These are phyloP conservation scores for Chrysopogon serrulatus DNA, from an alignment of 176 grass and related monocot genomes.

Conservation along the genomic window DNA sequence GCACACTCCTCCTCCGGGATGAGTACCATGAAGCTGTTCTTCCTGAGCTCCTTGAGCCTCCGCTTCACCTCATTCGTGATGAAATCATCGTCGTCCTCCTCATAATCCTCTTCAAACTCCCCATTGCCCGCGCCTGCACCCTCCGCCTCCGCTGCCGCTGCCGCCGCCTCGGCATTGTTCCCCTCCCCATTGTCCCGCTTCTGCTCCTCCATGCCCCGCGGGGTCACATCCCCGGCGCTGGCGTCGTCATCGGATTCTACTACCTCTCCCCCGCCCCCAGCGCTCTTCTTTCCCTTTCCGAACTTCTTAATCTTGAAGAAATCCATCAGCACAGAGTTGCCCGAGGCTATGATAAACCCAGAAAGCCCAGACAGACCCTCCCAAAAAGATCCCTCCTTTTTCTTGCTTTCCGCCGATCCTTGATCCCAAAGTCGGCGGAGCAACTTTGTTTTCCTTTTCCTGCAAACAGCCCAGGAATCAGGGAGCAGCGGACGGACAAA, in stretches of 20 bases:
- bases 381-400: not conserved
- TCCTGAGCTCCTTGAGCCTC: slow-evolving; percentile 85
- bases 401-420: not conserved
- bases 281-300: slow-evolving; percentile 33
- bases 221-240: slow-evolving; percentile 1
- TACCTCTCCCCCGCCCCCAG: not conserved
- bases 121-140: not conserved
- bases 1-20: slow-evolving; percentile 72
- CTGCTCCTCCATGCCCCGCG: not conserved
- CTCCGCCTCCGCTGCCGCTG: not conserved
- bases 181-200: slow-evolving; percentile 24
- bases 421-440: not conserved
- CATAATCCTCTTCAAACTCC: slow-evolving; percentile 9
- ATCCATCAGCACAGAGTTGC: slow-evolving; percentile 47
- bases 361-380: not conserved
- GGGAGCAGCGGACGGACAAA: not conserved
- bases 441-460: slow-evolving; percentile 21
- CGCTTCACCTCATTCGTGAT: slow-evolving; percentile 88
- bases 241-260: slow-evolving; percentile 17
- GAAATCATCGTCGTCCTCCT: slow-evolving; percentile 69
- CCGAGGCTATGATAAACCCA: not conserved
- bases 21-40: slow-evolving; percentile 94
- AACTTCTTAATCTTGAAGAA: slow-evolving; percentile 84
- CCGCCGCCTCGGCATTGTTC: not conserved
- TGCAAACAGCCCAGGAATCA: slow-evolving; percentile 15